Conservation (phyloP, 805 yeast species). For the Suhomyces sp. region DNA sequence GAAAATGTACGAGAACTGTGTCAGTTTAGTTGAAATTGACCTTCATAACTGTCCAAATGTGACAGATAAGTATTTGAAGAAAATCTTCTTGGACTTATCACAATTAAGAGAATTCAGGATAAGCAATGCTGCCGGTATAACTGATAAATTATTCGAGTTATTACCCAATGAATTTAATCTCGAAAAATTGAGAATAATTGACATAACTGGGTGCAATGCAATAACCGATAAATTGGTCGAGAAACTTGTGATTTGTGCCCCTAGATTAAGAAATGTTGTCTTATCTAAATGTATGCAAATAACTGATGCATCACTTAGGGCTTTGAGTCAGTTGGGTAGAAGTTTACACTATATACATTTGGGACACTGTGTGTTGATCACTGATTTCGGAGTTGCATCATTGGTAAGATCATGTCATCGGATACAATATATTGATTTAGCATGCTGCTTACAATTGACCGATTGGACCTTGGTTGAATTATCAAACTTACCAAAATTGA, state of each 20-base stretch:
- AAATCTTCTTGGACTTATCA: constrained; percentile 57
- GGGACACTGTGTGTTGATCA: constrained; percentile 89
- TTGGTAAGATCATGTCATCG: constrained; percentile 77
- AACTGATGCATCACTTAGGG: constrained; percentile 74
- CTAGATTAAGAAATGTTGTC: constrained; percentile 81
- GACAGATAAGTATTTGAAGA: constrained; percentile 58
- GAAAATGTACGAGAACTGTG: constrained; percentile 67
- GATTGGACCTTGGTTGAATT: constrained; percentile 76
- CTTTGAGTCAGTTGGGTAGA: constrained; percentile 70
- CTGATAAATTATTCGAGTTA: constrained; percentile 60
- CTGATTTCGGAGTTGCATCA: constrained; percentile 80
- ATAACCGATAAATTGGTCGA: constrained; percentile 79
- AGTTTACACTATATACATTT: constrained; percentile 85
- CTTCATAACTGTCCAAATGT: constrained; percentile 77
- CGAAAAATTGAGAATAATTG: constrained; percentile 75
- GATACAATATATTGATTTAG: constrained; percentile 88
- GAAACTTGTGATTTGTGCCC: constrained; percentile 70
- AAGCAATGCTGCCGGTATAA: constrained; percentile 65
- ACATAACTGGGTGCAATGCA: constrained; percentile 77
- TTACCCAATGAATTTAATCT: constrained; percentile 48
- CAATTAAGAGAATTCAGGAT: constrained; percentile 82
- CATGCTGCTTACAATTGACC: constrained; percentile 88
- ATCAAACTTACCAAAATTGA: constrained; percentile 70
- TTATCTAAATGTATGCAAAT: constrained; percentile 84
- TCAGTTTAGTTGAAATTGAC: constrained; percentile 83